Conservation (phyloP, 345 rosid genomes). For the Lepidium sativum region DNA sequence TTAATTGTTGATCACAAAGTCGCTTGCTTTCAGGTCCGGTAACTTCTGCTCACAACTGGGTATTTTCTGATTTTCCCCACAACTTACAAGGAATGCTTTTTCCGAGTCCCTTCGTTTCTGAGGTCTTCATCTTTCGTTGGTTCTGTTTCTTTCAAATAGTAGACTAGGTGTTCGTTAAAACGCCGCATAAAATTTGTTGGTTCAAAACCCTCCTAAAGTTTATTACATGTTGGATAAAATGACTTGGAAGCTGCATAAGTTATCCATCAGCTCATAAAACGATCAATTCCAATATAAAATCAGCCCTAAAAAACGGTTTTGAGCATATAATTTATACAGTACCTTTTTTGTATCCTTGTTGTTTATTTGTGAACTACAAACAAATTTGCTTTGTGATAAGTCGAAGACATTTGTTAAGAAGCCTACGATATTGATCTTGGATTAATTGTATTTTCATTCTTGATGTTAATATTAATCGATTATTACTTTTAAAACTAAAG, state of each 20-base stretch:
- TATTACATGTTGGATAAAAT: no score
- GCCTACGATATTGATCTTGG: background rate
- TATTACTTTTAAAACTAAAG: no score
- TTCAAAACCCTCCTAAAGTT: background rate
- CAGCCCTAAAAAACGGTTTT: background rate
- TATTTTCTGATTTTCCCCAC: background rate
- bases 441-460: background rate
- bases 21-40: conserved; percentile 1
- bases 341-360: background rate
- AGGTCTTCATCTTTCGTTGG: background rate
- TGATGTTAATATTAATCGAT: no score
- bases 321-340: background rate
- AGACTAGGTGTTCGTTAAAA: conserved; percentile 20
- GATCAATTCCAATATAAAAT: background rate
- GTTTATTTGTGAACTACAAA: background rate
- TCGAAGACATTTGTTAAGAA: background rate
- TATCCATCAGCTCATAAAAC: background rate
- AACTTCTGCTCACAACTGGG: background rate
- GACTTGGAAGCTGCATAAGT: background rate
- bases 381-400: background rate
- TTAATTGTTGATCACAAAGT: conserved; percentile 8
- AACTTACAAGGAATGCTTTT: background rate
- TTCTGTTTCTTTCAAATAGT: background rate
- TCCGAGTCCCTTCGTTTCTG: background rate
- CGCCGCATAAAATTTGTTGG: no score